Conservation (phyloP, 169 alveolate genomes). For the Ophryocystis elektroscirrha region DNA sequence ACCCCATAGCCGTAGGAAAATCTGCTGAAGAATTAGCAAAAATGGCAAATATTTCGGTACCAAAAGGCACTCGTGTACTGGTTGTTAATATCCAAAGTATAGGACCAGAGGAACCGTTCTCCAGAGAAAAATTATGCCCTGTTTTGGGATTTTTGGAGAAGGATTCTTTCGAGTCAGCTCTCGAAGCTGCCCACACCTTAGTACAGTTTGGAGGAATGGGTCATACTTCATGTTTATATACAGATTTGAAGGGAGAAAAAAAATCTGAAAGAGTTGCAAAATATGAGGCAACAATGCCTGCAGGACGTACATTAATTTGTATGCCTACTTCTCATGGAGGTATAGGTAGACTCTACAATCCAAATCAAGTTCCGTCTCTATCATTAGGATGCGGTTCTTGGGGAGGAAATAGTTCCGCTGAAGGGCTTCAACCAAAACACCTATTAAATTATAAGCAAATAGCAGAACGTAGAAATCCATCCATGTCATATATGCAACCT, state of each 20-base stretch:
- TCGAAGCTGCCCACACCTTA: slow-evolving; percentile 5
- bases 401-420: slow-evolving; percentile 20
- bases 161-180: slow-evolving; percentile 16
- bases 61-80: slow-evolving; percentile 8
- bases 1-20: slow-evolving; percentile 18
- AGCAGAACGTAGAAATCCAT: no score
- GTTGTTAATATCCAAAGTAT: slow-evolving; percentile 11
- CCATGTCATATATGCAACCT: no score
- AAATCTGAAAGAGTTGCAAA: slow-evolving; percentile 9
- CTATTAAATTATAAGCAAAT: slow-evolving; percentile 17
- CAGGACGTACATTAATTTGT: slow-evolving; percentile 16
- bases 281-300: slow-evolving; percentile 11
- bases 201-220: slow-evolving; percentile 24
- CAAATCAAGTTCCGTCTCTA: slow-evolving; percentile 16
- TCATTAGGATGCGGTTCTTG: slow-evolving; percentile 25
- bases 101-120: slow-evolving; percentile 11
- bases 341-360: slow-evolving; percentile 21
- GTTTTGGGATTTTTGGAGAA: slow-evolving; percentile 10
- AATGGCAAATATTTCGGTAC: slow-evolving; percentile 22
- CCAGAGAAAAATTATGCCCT: slow-evolving; percentile 22
- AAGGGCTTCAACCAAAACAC: slow-evolving; percentile 18
- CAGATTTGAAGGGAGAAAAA: slow-evolving; percentile 15
- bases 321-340: slow-evolving; percentile 27
- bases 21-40: slow-evolving; percentile 18
- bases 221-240: slow-evolving; percentile 19